A percentile compares a stretch with the other conserved stretches of the same genome.
phyloP scores from a whole-genome alignment of 345 rosid genomes.

The Pistacia integerrima region DNA sequence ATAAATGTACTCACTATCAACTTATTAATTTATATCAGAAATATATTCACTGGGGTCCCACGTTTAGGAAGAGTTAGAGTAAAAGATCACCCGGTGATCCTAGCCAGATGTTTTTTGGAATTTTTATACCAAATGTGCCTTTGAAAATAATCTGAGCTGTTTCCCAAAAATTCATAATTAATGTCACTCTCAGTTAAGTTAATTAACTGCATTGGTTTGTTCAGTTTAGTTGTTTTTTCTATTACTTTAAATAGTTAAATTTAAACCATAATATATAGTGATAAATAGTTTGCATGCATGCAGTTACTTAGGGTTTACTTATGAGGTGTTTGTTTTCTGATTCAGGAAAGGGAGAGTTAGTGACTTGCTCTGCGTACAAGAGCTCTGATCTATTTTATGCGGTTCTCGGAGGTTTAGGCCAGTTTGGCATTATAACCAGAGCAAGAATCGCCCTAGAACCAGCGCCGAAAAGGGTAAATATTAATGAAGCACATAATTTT shows the following conservation, averaged over 20 bases:
- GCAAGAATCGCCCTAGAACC: constrained; percentile 64
- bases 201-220: too few species aligned
- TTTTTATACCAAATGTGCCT: background rate
- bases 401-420: constrained; percentile 81
- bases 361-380: constrained; percentile 52
- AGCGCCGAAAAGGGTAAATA: constrained; percentile 65
- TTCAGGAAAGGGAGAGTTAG: constrained; percentile 66
- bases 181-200: too few species aligned
- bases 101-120: background rate
- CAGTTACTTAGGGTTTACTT: constrained; percentile 12
- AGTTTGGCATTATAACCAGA: constrained; percentile 80
- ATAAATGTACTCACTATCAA: background rate
- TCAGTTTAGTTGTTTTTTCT: too few species aligned
- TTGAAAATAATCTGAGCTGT: background rate
- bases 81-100: constrained; percentile 11
- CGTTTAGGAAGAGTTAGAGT: constrained; percentile 10
- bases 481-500: background rate
- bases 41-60: constrained; percentile 19
- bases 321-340: constrained; percentile 1
- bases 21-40: background rate
- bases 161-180: background rate
- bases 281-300: constrained; percentile 18
- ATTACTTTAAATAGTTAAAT: background rate
- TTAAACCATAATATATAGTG: background rate
- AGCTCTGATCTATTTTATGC: constrained; percentile 67